Evolutionary conservation across 2,329 filamentous ascomycete genomes (phyloP).

Genomic region (Venturia nashicola): DNA sequence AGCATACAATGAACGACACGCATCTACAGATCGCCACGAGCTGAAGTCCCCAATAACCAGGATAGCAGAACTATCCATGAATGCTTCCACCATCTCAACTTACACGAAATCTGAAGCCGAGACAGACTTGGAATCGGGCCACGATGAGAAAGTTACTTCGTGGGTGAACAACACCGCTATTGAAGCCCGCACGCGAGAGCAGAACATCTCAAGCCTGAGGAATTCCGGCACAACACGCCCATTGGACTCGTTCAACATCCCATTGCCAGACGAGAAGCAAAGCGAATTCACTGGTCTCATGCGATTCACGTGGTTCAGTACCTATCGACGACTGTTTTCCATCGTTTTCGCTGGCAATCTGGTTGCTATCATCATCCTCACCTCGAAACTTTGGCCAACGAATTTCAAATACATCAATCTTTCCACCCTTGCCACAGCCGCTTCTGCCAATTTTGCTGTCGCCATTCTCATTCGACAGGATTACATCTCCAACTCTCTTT

Average conservation of each 20-base stretch:
- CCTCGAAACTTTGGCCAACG: conserved; percentile 7
- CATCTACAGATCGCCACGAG: neutral
- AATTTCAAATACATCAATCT: conserved; percentile 13
- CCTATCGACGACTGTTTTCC: conserved; percentile 20
- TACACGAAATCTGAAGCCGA: neutral
- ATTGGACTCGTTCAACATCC: conserved; percentile 1
- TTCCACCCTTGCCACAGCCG: conserved; percentile 20
- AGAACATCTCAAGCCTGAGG: neutral
- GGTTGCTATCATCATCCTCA: conserved; percentile 14
- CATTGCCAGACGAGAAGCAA: conserved; percentile 5
- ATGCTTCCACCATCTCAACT: neutral
- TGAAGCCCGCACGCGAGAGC: neutral
- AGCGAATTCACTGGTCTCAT: conserved; percentile 6
- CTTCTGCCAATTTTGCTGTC: conserved; percentile 22
- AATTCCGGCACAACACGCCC: neutral
- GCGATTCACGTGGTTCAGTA: conserved; percentile 13
- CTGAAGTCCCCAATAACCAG: neutral
- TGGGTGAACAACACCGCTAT: neutral
- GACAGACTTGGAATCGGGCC: neutral
- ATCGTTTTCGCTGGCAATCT: conserved; percentile 18
- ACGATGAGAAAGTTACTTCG: neutral
- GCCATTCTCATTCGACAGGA: conserved; percentile 27
- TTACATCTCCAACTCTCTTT: conserved; percentile 28
- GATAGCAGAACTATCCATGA: neutral
- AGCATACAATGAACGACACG: neutral